These are phyloP conservation scores for Solanum hybrid DNA, from an alignment of 305 asterid genomes.

Conservation along the genomic window DNA sequence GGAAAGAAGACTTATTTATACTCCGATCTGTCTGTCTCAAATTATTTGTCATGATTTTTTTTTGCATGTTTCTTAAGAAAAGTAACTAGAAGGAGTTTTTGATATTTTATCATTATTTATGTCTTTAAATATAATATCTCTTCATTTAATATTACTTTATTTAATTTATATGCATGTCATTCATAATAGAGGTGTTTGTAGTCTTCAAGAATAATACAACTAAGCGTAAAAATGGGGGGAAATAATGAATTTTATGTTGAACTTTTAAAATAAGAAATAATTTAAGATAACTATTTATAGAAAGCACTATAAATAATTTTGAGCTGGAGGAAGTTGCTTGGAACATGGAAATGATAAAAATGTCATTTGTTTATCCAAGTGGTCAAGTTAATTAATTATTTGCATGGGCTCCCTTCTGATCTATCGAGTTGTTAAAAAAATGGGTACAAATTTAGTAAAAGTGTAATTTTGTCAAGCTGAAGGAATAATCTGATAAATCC, in stretches of 20 bases:
- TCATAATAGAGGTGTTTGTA: not conserved
- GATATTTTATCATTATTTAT: not conserved
- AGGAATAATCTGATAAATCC: not conserved
- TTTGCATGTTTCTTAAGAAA: not conserved
- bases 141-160: not conserved
- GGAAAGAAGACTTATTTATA: not conserved
- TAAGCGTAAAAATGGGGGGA: not conserved
- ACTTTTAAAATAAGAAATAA: not conserved
- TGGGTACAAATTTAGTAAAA: not conserved
- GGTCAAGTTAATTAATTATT: not conserved
- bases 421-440: not conserved
- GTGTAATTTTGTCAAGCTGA: not conserved
- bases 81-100: not conserved
- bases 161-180: not conserved
- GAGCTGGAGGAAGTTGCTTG: not conserved
- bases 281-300: not conserved
- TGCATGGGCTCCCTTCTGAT: not conserved
- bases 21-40: not conserved
- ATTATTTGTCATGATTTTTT: not conserved
- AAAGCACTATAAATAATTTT: not conserved
- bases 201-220: not conserved
- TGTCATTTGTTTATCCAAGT: not conserved
- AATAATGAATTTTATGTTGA: not conserved
- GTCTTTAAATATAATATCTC: not conserved
- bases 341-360: not conserved